These are phyloP conservation scores for Lepidium didymum DNA, from an alignment of 345 rosid genomes.

Conservation along the genomic window DNA sequence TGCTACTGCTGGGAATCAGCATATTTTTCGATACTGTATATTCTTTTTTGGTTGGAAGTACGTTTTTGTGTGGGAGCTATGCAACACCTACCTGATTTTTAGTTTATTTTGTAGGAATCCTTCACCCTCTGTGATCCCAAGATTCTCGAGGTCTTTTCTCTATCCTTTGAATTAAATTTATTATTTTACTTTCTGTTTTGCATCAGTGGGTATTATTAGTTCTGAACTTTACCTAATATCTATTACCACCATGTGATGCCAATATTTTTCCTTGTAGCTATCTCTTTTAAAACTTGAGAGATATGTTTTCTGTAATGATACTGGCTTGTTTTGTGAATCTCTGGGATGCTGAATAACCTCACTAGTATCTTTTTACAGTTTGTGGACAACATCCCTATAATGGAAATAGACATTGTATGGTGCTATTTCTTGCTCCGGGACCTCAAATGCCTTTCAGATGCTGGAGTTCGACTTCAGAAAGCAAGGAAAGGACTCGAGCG, in stretches of 20 bases:
- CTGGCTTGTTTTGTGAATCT: neutral
- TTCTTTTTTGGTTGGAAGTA: neutral
- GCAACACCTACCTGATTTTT: neutral
- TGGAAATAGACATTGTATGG: slow-evolving; percentile 99
- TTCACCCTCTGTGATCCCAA: slow-evolving; percentile 82
- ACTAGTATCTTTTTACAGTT: slow-evolving; percentile 41
- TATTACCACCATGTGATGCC: neutral
- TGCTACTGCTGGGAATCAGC: neutral
- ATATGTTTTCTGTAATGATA: neutral
- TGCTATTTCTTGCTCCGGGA: slow-evolving; percentile 90
- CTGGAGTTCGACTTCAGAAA: slow-evolving; percentile 69
- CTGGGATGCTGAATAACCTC: neutral
- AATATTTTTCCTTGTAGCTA: neutral
- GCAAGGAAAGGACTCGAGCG: slow-evolving; percentile 90
- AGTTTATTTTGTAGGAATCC: slow-evolving; percentile 52
- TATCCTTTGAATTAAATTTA: neutral
- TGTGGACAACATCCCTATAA: slow-evolving; percentile 80
- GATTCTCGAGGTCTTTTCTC: slow-evolving; percentile 58
- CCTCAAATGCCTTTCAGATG: slow-evolving; percentile 77
- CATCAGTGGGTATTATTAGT: neutral
- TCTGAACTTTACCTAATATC: neutral
- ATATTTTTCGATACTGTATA: neutral
- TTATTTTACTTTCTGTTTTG: neutral
- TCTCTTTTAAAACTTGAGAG: neutral
- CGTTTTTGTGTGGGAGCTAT: neutral